These are phyloP conservation scores for Debaryomyces sp. DNA, from an alignment of 1,139 yeast species.

Conservation along the genomic window DNA sequence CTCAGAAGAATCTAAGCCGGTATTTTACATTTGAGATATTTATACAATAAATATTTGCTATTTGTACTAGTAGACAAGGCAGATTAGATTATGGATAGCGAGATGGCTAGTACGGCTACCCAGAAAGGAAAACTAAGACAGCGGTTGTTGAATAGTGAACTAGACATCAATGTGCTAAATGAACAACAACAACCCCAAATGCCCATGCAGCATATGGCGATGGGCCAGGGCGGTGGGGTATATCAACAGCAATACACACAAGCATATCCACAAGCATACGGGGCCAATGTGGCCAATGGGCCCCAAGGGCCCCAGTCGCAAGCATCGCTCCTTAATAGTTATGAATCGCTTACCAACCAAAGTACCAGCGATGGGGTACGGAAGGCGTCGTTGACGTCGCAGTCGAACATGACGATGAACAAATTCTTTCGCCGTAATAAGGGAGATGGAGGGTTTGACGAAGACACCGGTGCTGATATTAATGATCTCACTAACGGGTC, in stretches of 20 bases:
- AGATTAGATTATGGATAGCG: conserved; percentile 22
- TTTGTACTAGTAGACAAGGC: background rate
- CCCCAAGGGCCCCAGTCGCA: conserved; percentile 2
- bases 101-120: conserved; percentile 20
- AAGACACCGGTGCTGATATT: conserved; percentile 54
- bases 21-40: background rate
- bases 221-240: conserved; percentile 9
- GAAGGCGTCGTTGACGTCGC: conserved; percentile 49
- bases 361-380: conserved; percentile 20
- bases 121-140: conserved; percentile 33
- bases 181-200: conserved; percentile 11
- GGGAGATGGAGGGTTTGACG: conserved; percentile 46
- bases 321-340: conserved; percentile 11
- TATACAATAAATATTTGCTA: background rate
- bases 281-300: background rate
- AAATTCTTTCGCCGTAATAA: conserved; percentile 49
- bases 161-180: conserved; percentile 26
- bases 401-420: conserved; percentile 38
- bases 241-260: conserved; percentile 16
- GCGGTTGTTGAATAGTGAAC: conserved; percentile 36
- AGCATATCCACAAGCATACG: conserved; percentile 15
- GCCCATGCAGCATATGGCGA: conserved; percentile 6
- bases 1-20: background rate
- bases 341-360: conserved; percentile 7
- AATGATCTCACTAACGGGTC: conserved; percentile 41